Base-by-base conservation (phyloP, 108 stramenopile genomes). In the Conticribra weissflogii region DNA sequence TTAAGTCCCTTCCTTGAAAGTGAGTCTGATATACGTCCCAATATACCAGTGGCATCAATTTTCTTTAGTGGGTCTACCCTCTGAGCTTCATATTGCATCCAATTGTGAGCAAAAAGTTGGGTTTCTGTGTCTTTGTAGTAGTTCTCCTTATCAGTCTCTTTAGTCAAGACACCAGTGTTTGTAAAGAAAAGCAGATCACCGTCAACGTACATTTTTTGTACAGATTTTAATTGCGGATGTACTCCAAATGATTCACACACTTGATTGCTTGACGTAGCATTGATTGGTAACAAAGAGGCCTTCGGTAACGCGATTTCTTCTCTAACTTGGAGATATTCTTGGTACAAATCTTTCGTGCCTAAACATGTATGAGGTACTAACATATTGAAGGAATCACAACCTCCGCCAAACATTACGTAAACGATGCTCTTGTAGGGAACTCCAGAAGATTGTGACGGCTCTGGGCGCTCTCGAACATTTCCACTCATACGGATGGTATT, bases 161-260 rank as follows among this genome's bases (percentile, higher is more conserved):
- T 72, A 18, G 78, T 72, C 16, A 93, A 48, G n/a, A 80, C 75
- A 19, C 92, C 92, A 29, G 82, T 78, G 63, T 93, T 93, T 24
- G 88, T 80, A 49, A 90, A 69, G 59, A 88, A 93, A 12, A 72
- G 44, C 30, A 81, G 64, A 53, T 90, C 86, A n/a, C 78, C 75
- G n/a, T 70, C 78, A 48, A 87, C 63, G 81, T 88, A 93, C 57
- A 90, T 50, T 57, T 54, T 30, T 66, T 83, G 53, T 3, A 83
- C 48, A 23, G 72, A 55, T 66, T 54, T 34, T 28, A 87, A 71
- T 19, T 66, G 41, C 0, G 66, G 66, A 57, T 89, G 86, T 3
- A 89, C 73, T 21, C 68, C 88, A 83, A 89, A 89, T 27, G 49
- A 58, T 31, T 74, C 66, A 68, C 88, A 89, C 9, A 82, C 59